Evolutionary conservation across 306 rosid species (phyloP).

Genomic region (Rosa lucieae): DNA sequence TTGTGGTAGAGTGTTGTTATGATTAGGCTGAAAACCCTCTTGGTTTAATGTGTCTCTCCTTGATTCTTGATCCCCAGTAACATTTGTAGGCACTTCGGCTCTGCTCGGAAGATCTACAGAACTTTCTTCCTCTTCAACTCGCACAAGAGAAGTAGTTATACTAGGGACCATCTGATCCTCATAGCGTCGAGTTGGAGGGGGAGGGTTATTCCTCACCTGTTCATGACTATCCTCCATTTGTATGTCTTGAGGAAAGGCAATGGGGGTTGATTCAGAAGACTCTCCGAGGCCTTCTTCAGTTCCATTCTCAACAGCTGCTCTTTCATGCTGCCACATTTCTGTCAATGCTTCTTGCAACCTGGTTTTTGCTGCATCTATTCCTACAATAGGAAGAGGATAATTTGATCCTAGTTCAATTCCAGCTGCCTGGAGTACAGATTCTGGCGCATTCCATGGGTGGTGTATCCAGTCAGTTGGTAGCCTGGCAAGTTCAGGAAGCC

Average conservation of each 20-base stretch:
- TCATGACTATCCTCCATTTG: conserved; percentile 73
- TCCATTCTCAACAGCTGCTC: conserved; percentile 77
- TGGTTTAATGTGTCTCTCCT: conserved; percentile 43
- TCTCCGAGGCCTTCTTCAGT: conserved; percentile 94
- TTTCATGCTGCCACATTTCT: conserved; percentile 79
- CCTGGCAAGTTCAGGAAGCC: conserved; percentile 94
- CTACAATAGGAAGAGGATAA: conserved; percentile 85
- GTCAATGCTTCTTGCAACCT: conserved; percentile 68
- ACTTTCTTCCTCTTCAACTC: conserved; percentile 73
- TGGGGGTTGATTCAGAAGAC: conserved; percentile 59
- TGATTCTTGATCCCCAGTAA: conserved; percentile 42
- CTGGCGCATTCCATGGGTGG: conserved; percentile 96
- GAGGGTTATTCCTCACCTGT: conserved; percentile 47
- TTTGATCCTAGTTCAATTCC: conserved; percentile 87
- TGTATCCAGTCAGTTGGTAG: conserved; percentile 94
- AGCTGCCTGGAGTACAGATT: conserved; percentile 80
- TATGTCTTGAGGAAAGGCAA: conserved; percentile 69
- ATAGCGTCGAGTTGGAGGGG: conserved; percentile 46
- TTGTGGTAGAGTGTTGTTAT: conserved; percentile 30
- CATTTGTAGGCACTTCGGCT: conserved; percentile 80
- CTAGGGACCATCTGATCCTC: conserved; percentile 94
- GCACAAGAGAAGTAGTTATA: conserved; percentile 59
- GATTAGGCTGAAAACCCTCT: conserved; percentile 35
- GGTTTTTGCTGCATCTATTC: conserved; percentile 68
- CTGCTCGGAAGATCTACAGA: conserved; percentile 57